Evolutionary conservation across 495 filamentous ascomycete genomes (phyloP), one percentile per base, ranked within the genome.

Genomic region (Aspergillus steynii): DNA sequence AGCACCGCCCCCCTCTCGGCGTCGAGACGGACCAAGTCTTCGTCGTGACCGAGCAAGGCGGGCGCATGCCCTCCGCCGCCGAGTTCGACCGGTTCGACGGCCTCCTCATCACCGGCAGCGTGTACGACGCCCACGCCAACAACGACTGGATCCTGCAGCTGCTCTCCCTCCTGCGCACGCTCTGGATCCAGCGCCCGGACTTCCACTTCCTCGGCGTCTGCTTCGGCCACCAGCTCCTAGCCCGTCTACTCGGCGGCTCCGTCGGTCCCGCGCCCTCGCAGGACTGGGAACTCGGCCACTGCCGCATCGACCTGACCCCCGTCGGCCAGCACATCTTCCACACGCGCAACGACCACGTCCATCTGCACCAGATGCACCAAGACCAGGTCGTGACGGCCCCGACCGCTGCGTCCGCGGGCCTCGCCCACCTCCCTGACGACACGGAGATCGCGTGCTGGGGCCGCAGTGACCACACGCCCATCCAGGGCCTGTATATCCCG

Each of bases 201-300:
- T 65, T 68, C 60, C 65, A 60, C 53, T 68, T 75, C 42, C 47
- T 71, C 64, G 92, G 91, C 59, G 95, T 96, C 63, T 96, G 92
- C 75, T 80, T 96, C 59, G 92, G 92, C 25, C 92, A 96, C 68
- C 92, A 96, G 75, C 83, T 96, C 46, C 85, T 96, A 7, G 89
- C 92, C 20, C 84, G 65, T 15, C 59, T 68, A 1, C 57, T 68
- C 10, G 65, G 65, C 12, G 62, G 91, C 53, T 88, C 90, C 45
- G 85, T 90, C 14, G 91, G 90, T 9, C 59, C 59, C n/a, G 59
- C 65, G 42, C 65, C 65, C 42, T 58, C 65, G 5, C 62, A 58
- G 27, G 65, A 68, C 25, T 68, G 65, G 65, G 65, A 68, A 46
- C 60, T 68, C 15, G 65, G 65, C 9, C 65, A 68, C 57, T 68